These are phyloP conservation scores for Xylaria cubensis DNA, from an alignment of 495 filamentous ascomycete genomes.

Conservation along the genomic window DNA sequence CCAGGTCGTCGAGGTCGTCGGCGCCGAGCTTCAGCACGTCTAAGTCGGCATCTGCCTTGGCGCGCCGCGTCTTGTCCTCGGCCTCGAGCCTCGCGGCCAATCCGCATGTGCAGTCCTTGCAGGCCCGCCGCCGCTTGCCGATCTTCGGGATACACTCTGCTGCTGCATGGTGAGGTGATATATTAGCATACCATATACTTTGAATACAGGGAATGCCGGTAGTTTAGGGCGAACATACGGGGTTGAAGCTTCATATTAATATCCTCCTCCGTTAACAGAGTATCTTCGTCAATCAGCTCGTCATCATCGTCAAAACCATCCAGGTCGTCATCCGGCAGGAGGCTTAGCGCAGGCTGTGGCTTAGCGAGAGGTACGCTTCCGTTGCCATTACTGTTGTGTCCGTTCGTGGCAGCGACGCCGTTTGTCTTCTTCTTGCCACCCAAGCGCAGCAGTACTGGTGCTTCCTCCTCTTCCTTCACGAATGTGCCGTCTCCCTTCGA, in stretches of 20 bases:
- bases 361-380: constrained; percentile 27
- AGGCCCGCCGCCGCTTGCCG: constrained; percentile 87
- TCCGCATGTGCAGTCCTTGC: constrained; percentile 98
- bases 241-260: constrained; percentile 72
- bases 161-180: constrained; percentile 55
- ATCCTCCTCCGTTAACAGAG: constrained; percentile 83
- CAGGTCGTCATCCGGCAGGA: constrained; percentile 23
- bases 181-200: background rate
- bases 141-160: constrained; percentile 81
- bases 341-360: constrained; percentile 5
- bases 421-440: constrained; percentile 65
- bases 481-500: constrained; percentile 63
- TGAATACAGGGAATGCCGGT: background rate
- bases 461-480: constrained; percentile 72
- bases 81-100: constrained; percentile 78
- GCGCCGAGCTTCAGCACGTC: constrained; percentile 72
- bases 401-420: constrained; percentile 25
- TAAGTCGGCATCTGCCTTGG: constrained; percentile 58
- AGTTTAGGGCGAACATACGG: constrained; percentile 57
- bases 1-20: constrained; percentile 83
- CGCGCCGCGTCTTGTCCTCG: constrained; percentile 76
- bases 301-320: constrained; percentile 76
- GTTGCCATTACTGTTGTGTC: constrained; percentile 30
- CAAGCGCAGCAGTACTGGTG: constrained; percentile 69
- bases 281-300: constrained; percentile 90